Base-by-base conservation (phyloP, 768 basidiomycete species). In the Termitomyces titanicus region DNA sequence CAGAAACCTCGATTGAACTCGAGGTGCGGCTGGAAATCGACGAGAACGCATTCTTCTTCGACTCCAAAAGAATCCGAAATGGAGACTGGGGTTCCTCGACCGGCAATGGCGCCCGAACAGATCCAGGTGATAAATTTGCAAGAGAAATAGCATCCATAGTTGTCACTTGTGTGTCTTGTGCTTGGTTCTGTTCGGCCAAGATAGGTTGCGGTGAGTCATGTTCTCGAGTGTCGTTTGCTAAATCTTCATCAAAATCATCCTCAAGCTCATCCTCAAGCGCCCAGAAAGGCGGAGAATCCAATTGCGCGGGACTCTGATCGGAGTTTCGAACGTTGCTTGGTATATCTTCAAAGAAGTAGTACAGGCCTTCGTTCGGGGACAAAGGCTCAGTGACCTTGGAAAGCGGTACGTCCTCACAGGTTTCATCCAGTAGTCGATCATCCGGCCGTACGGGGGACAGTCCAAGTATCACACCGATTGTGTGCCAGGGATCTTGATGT, bases 401-500 rank as follows among this genome's bases (percentile, higher is more conserved):
- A 51, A 33, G 37, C 20, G 29, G 12, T 29, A 8, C 27, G 25
- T 20, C 20, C 6, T 40, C 18, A 37, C 7, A 44, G 31, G 10
- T 34, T 43, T 35, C 29, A 4, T 53, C 50, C 22, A 48, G 13
- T 15, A 44, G 11, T 31, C 20, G 20, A 24, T 51, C 52, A 7
- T 33, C 46, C 17, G 27, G 22, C 22, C 49, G 33, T 12, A 51
- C 33, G 13, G 62, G 61, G 7, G 63, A 55, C 0, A 74, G 38
- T 9, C 76, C 76, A 10, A 80, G 70, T 47, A 79, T 70, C 7
- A 67, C 66, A 12, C 77, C 79, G 24, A 79, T 69, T 5, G 73
- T 69, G 31, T 63, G 67, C 79, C 79, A 80, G 0, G 79, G 79
- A 59, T 79, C 73, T 33, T 66, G 58, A 50, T 75, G 71, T 34